A percentile compares a stretch with the other conserved stretches of the same genome.
phyloP scores from a whole-genome alignment of 2,329 filamentous ascomycete species.

The Fonsecaea erecta region DNA sequence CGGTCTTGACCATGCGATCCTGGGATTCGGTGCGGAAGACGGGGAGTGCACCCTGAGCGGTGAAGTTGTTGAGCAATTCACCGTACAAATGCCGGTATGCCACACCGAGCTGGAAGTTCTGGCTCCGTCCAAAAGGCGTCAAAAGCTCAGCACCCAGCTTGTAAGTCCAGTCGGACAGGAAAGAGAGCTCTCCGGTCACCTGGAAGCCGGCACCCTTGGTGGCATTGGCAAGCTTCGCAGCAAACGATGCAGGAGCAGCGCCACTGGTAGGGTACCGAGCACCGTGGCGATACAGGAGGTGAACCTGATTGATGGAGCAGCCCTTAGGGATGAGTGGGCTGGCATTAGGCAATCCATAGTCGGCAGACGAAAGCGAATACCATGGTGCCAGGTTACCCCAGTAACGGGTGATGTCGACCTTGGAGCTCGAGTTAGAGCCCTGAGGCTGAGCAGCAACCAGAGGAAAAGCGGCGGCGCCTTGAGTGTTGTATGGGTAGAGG shows the following conservation, averaged over 20 bases:
- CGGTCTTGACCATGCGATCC: slow-evolving; percentile 75
- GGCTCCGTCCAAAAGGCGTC: slow-evolving; percentile 72
- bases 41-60: slow-evolving; percentile 35
- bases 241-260: slow-evolving; percentile 61
- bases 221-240: slow-evolving; percentile 62
- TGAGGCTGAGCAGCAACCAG: slow-evolving; percentile 11
- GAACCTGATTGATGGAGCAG: slow-evolving; percentile 70
- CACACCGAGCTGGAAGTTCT: slow-evolving; percentile 72
- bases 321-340: slow-evolving; percentile 54
- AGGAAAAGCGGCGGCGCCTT: slow-evolving; percentile 6
- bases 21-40: slow-evolving; percentile 69
- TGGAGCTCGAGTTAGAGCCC: slow-evolving; percentile 10
- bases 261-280: slow-evolving; percentile 71
- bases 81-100: slow-evolving; percentile 74
- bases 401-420: slow-evolving; percentile 9
- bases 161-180: slow-evolving; percentile 72
- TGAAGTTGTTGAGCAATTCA: slow-evolving; percentile 69
- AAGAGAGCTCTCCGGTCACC: slow-evolving; percentile 64
- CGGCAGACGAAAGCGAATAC: slow-evolving; percentile 14
- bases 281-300: slow-evolving; percentile 76
- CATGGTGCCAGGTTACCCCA: slow-evolving; percentile 18
- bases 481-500: slow-evolving; percentile 15
- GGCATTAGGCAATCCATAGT: slow-evolving; percentile 12
- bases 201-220: slow-evolving; percentile 55
- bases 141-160: slow-evolving; percentile 72